Conservation (phyloP, 78 protist species). For the Planoprotostelium fungivorum region DNA sequence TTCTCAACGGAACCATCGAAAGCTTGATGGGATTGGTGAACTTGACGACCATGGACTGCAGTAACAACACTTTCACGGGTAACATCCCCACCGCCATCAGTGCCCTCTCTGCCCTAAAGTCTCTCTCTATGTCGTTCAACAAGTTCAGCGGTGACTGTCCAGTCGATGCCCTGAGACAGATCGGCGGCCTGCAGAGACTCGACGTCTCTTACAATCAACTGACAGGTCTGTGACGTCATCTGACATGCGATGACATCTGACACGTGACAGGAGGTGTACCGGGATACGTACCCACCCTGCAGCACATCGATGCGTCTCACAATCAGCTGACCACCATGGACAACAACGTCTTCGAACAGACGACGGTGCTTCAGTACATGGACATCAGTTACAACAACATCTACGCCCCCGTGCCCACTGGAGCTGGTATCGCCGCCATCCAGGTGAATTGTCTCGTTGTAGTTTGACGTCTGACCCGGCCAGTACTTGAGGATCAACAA, state of each 20-base stretch:
- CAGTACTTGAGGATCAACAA: background rate
- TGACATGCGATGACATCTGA: background rate
- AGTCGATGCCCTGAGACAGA: background rate
- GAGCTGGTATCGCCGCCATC: background rate
- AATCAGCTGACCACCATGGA: background rate
- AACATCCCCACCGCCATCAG: background rate
- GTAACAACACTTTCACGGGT: background rate
- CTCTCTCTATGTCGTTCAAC: background rate
- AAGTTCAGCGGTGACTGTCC: background rate
- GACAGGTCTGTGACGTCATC: background rate
- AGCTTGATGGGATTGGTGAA: background rate
- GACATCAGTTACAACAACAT: background rate
- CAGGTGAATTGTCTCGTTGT: background rate
- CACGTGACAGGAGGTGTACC: background rate
- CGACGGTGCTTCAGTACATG: background rate
- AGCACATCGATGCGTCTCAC: background rate
- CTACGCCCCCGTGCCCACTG: background rate
- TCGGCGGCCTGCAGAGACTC: background rate
- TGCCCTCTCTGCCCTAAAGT: background rate
- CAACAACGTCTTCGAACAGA: background rate
- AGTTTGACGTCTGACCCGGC: background rate
- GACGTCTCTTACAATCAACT: background rate
- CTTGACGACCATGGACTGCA: background rate
- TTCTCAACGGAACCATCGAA: background rate
- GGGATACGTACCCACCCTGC: background rate